Evolutionary conservation across 1,139 yeast genomes (phyloP).

Genomic region (Yamadazyma songkhlaensis): DNA sequence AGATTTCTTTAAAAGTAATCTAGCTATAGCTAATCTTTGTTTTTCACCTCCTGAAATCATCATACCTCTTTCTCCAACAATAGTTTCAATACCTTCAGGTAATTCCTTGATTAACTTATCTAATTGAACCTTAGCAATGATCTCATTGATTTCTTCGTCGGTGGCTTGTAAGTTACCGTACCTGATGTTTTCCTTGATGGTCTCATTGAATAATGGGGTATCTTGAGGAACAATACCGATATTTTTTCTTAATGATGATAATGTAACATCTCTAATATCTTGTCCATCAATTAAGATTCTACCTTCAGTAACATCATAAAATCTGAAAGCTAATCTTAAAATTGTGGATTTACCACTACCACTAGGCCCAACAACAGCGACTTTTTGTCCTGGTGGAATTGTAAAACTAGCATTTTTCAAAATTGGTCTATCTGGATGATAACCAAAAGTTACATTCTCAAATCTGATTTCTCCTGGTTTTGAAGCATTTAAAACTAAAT

Average conservation of each 20-base stretch:
- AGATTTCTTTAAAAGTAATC: slow-evolving; percentile 78
- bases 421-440: slow-evolving; percentile 85
- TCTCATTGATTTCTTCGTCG: slow-evolving; percentile 66
- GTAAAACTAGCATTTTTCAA: slow-evolving; percentile 76
- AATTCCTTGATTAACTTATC: slow-evolving; percentile 60
- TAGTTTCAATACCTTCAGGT: slow-evolving; percentile 81
- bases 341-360: slow-evolving; percentile 96
- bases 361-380: slow-evolving; percentile 92
- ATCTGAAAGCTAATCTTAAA: slow-evolving; percentile 77
- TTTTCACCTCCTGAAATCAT: slow-evolving; percentile 99
- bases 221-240: slow-evolving; percentile 98
- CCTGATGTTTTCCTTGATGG: slow-evolving; percentile 81
- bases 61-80: slow-evolving; percentile 98
- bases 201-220: slow-evolving; percentile 91
- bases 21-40: slow-evolving; percentile 90
- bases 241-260: slow-evolving; percentile 69
- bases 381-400: slow-evolving; percentile 87
- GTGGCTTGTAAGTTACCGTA: slow-evolving; percentile 79
- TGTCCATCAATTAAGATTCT: slow-evolving; percentile 85
- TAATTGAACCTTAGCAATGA: slow-evolving; percentile 69
- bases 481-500: slow-evolving; percentile 41
- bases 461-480: slow-evolving; percentile 73
- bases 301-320: slow-evolving; percentile 81
- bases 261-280: slow-evolving; percentile 71
- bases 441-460: slow-evolving; percentile 92